Conservation (phyloP, 306 rosid species). For the Begonia masoniana region DNA sequence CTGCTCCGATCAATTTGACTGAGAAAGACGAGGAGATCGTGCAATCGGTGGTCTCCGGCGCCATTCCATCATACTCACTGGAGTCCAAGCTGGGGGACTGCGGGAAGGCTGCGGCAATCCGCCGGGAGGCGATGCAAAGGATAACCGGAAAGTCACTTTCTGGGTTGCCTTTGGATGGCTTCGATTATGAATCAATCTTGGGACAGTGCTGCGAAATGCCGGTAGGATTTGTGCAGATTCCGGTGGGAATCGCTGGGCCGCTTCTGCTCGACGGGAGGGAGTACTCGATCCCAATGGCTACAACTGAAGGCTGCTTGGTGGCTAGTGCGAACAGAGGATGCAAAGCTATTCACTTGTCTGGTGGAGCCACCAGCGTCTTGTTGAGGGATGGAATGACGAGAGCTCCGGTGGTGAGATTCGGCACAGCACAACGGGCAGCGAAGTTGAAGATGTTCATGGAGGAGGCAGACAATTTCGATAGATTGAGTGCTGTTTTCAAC, state of each 20-base stretch:
- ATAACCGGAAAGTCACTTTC: constrained; percentile 30
- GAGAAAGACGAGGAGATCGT: constrained; percentile 48
- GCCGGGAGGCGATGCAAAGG: constrained; percentile 58
- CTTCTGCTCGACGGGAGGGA: constrained; percentile 54
- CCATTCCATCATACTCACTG: constrained; percentile 50
- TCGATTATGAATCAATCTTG: constrained; percentile 58
- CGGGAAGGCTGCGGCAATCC: constrained; percentile 46
- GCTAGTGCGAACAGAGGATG: constrained; percentile 89
- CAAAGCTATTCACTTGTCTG: constrained; percentile 65
- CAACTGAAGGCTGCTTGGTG: constrained; percentile 77
- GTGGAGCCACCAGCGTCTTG: constrained; percentile 58
- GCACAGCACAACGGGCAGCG: constrained; percentile 55
- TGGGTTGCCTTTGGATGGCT: constrained; percentile 59
- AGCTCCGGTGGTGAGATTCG: constrained; percentile 77
- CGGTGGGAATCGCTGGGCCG: constrained; percentile 90
- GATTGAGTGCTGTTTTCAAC: constrained; percentile 54
- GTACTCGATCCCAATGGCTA: constrained; percentile 80
- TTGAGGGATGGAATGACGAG: constrained; percentile 77
- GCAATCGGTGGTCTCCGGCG: constrained; percentile 39
- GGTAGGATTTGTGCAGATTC: constrained; percentile 65
- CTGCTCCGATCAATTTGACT: neutral
- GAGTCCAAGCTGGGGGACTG: constrained; percentile 63
- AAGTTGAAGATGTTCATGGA: constrained; percentile 62
- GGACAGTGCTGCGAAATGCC: constrained; percentile 99
- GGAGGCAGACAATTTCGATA: constrained; percentile 45